Percentiles rank a stretch among this genome's conserved stretches.
Conservation (phyloP, 2,329 filamentous ascomycete species). For the Amauroascus niger region DNA sequence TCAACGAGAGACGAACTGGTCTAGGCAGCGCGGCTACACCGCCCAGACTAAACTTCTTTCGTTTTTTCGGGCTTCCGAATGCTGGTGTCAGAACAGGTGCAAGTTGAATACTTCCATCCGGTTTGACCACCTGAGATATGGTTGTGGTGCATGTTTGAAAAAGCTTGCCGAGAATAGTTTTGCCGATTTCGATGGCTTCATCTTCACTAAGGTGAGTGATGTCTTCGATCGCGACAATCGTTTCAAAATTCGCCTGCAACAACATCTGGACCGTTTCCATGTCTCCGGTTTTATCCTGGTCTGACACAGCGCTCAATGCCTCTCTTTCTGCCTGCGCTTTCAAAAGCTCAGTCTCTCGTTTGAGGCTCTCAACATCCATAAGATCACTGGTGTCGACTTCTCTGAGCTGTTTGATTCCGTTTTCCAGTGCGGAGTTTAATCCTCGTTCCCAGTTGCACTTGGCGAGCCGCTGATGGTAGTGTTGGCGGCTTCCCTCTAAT, state of each 20-base stretch:
- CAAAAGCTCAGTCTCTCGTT: constrained; percentile 74
- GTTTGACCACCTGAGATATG: constrained; percentile 77
- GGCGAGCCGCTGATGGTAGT: constrained; percentile 74
- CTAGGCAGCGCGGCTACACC: constrained; percentile 14
- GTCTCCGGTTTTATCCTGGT: constrained; percentile 75
- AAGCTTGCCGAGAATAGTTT: constrained; percentile 64
- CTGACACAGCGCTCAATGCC: constrained; percentile 62
- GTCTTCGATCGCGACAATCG: constrained; percentile 69
- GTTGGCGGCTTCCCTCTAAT: constrained; percentile 78
- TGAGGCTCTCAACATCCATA: constrained; percentile 60
- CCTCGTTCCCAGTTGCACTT: constrained; percentile 78
- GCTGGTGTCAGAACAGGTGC: constrained; percentile 61
- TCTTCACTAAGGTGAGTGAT: constrained; percentile 74
- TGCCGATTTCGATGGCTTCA: constrained; percentile 71
- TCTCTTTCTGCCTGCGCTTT: constrained; percentile 77
- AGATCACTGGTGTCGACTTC: constrained; percentile 58
- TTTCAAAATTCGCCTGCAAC: constrained; percentile 84
- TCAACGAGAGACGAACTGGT: constrained; percentile 5
- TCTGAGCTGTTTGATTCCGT: constrained; percentile 68
- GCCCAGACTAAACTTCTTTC: constrained; percentile 43
- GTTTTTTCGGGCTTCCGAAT: constrained; percentile 66
- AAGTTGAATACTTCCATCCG: constrained; percentile 55
- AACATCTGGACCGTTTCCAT: constrained; percentile 69
- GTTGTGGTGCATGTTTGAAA: constrained; percentile 66
- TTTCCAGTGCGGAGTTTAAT: constrained; percentile 77